A percentile compares a stretch with the other conserved stretches of the same genome.
Conservation (phyloP, 768 basidiomycete genomes). For the Multifurca ochricompacta region DNA sequence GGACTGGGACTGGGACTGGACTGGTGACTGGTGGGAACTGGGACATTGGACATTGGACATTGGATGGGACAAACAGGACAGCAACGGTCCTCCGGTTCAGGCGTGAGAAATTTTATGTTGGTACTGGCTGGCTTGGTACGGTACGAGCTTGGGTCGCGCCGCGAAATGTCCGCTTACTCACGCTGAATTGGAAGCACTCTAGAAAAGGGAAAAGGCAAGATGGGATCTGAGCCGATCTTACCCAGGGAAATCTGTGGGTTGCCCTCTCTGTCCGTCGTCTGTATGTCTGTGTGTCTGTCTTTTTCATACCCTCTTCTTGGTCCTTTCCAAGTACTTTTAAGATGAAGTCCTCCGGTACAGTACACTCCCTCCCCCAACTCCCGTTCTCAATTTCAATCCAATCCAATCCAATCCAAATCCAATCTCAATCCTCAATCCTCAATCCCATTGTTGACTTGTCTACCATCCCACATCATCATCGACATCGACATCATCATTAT, state of each 20-base stretch:
- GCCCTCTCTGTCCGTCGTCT: conserved; percentile 14
- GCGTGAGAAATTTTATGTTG: background rate
- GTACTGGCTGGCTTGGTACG: too few relatives aligned
- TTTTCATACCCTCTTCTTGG: conserved; percentile 20
- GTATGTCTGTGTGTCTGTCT: too few relatives aligned
- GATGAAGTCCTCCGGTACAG: conserved; percentile 6
- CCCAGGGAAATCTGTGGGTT: conserved; percentile 12
- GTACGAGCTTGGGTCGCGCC: conserved; percentile 14
- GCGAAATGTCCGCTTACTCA: conserved; percentile 25
- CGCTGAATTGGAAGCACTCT: conserved; percentile 12
- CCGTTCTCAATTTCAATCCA: conserved; percentile 7
- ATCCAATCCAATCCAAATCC: background rate
- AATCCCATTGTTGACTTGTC: background rate
- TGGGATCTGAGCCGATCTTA: conserved; percentile 19
- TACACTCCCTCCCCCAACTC: conserved; percentile 7
- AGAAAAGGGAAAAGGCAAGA: conserved; percentile 10
- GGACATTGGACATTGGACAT: too few relatives aligned
- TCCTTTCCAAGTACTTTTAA: conserved; percentile 17
- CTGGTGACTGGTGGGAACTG: too few relatives aligned
- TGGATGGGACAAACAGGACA: background rate
- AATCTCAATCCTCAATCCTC: background rate
- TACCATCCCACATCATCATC: too few relatives aligned
- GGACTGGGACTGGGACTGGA: too few relatives aligned
- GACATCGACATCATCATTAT: too few relatives aligned
- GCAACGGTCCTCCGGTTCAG: conserved; percentile 3